A percentile compares a stretch with the other conserved stretches of the same genome.
These are phyloP conservation scores for Vitis riparia DNA, from an alignment of 164 flowering plant species.

Conservation along the genomic window DNA sequence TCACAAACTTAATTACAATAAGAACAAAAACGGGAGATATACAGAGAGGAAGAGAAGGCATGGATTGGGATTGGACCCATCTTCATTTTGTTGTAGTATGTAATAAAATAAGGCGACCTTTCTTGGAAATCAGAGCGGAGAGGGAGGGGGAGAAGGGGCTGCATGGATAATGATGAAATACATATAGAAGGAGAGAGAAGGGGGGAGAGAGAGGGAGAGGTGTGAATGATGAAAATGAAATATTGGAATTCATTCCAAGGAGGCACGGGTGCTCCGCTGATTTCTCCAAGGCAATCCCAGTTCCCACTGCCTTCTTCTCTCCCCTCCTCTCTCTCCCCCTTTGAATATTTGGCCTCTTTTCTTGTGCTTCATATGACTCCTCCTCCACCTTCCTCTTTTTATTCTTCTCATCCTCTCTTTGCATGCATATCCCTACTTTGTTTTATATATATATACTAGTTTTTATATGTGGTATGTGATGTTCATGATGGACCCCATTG, in stretches of 20 bases:
- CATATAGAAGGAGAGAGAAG: constrained; percentile 2
- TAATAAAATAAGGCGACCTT: constrained; percentile 7
- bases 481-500: too few relatives aligned
- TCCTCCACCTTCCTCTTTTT: too few relatives aligned
- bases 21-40: neutral
- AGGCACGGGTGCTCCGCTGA: constrained; percentile 81
- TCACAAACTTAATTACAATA: neutral
- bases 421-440: too few relatives aligned
- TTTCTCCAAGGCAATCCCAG: constrained; percentile 64
- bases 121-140: constrained; percentile 23
- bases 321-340: neutral
- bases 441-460: too few relatives aligned
- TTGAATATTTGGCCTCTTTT: constrained; percentile 2
- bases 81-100: constrained; percentile 5
- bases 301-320: constrained; percentile 16
- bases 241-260: constrained; percentile 39
- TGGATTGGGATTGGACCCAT: constrained; percentile 6
- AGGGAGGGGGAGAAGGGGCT: neutral
- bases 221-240: neutral
- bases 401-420: too few relatives aligned
- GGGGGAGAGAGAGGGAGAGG: neutral
- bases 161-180: constrained; percentile 21
- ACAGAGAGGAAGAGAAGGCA: constrained; percentile 5
- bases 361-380: too few relatives aligned
- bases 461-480: too few relatives aligned